Evolutionary conservation across 176 grass and related monocot genomes (phyloP).

Genomic region (Oropetium thomaeum): DNA sequence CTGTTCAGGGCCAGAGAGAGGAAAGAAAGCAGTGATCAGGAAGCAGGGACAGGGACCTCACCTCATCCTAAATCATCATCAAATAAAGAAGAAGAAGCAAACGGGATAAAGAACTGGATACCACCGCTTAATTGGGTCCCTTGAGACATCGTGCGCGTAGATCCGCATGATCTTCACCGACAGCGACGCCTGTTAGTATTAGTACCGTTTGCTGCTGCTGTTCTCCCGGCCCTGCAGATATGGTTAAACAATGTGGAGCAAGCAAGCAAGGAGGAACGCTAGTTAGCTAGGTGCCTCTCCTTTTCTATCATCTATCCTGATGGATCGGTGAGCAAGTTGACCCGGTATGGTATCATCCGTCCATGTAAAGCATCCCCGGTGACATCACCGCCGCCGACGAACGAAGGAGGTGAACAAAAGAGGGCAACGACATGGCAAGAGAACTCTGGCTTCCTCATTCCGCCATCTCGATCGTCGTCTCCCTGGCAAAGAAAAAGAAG

Average conservation of each 20-base stretch:
- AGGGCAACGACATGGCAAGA: too few relatives aligned
- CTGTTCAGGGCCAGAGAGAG: slow-evolving; percentile 35
- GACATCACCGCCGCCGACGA: slow-evolving; percentile 25
- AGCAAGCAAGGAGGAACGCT: slow-evolving; percentile 28
- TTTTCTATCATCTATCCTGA: too few relatives aligned
- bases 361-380: slow-evolving; percentile 36
- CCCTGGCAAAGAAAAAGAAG: slow-evolving; percentile 6
- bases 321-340: slow-evolving; percentile 48
- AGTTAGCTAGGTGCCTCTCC: slow-evolving; percentile 32
- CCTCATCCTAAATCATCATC: background rate
- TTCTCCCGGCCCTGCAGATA: slow-evolving; percentile 37
- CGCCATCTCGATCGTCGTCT: too few relatives aligned
- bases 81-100: slow-evolving; percentile 33
- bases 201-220: slow-evolving; percentile 9
- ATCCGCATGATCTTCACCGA: slow-evolving; percentile 53
- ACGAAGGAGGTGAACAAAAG: background rate
- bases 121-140: slow-evolving; percentile 38
- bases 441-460: slow-evolving; percentile 49
- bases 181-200: slow-evolving; percentile 33
- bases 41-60: slow-evolving; percentile 24
- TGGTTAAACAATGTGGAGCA: slow-evolving; percentile 37
- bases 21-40: slow-evolving; percentile 39
- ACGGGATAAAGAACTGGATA: slow-evolving; percentile 52
- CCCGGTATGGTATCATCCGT: slow-evolving; percentile 33
- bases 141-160: slow-evolving; percentile 36